These are phyloP conservation scores for Hanseniaspora occidentalis DNA, from an alignment of 805 yeast genomes.

Conservation along the genomic window DNA sequence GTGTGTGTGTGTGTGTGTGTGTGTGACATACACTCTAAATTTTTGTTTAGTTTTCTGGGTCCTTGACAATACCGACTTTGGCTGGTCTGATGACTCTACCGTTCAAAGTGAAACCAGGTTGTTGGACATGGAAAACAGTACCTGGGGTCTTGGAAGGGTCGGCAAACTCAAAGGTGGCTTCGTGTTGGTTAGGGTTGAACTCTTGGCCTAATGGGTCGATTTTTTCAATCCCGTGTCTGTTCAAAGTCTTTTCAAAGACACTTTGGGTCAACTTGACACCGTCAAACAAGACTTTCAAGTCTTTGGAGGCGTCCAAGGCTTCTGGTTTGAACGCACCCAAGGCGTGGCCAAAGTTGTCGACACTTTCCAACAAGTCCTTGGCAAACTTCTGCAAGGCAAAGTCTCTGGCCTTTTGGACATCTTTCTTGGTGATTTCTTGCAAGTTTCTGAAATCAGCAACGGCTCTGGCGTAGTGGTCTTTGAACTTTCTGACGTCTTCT, in stretches of 20 bases:
- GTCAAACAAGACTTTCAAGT: constrained; percentile 63
- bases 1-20: background rate
- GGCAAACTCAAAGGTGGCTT: constrained; percentile 81
- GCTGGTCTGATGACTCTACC: constrained; percentile 89
- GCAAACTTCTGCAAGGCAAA: constrained; percentile 89
- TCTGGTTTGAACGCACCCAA: constrained; percentile 58
- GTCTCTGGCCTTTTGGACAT: constrained; percentile 75
- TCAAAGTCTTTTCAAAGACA: constrained; percentile 73
- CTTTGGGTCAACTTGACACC: constrained; percentile 87
- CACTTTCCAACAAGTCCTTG: constrained; percentile 75
- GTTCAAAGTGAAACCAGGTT: constrained; percentile 75
- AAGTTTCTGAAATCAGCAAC: constrained; percentile 88
- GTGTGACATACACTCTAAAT: background rate
- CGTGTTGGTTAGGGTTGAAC: constrained; percentile 87
- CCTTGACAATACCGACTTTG: constrained; percentile 86
- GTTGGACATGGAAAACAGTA: constrained; percentile 86
- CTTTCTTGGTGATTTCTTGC: constrained; percentile 82
- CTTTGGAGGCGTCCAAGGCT: constrained; percentile 42
- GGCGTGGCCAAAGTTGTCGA: constrained; percentile 85
- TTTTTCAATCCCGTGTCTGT: constrained; percentile 67
- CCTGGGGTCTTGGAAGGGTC: constrained; percentile 86
- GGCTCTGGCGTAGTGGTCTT: constrained; percentile 71
- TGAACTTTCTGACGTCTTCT: constrained; percentile 67
- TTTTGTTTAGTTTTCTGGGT: constrained; percentile 10
- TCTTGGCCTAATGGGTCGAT: constrained; percentile 73